Conservation (phyloP, 495 filamentous ascomycete species). For the Xylona heveae region DNA sequence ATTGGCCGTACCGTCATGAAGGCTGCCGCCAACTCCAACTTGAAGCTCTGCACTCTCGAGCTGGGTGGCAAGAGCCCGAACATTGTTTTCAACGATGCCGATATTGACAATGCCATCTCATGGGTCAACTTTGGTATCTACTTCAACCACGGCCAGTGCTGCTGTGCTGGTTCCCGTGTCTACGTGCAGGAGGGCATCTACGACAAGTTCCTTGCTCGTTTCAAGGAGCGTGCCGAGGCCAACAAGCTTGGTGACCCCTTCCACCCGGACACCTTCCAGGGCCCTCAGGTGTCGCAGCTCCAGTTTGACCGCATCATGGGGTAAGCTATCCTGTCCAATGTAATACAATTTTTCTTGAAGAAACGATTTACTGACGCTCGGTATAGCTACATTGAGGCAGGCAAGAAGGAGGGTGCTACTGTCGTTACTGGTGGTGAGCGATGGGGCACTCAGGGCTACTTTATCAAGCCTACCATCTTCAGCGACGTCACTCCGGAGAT, state of each 20-base stretch:
- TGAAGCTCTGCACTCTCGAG: slow-evolving; percentile 99
- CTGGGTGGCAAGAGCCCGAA: slow-evolving; percentile 97
- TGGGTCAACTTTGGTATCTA: slow-evolving; percentile 99
- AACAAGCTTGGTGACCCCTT: slow-evolving; percentile 94
- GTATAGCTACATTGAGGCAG: slow-evolving; percentile 79
- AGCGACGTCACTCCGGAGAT: slow-evolving; percentile 70
- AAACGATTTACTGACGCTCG: too few species aligned
- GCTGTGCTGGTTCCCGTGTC: slow-evolving; percentile 88
- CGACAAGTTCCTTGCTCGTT: slow-evolving; percentile 74
- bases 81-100: slow-evolving; percentile 89
- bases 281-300: slow-evolving; percentile 82
- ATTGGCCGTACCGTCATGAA: slow-evolving; percentile 90
- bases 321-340: too few species aligned
- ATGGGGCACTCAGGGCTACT: slow-evolving; percentile 80
- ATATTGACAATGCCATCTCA: slow-evolving; percentile 87
- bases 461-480: slow-evolving; percentile 97
- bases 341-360: too few species aligned
- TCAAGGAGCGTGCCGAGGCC: slow-evolving; percentile 63
- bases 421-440: slow-evolving; percentile 73
- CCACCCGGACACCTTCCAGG: slow-evolving; percentile 75
- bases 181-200: slow-evolving; percentile 94
- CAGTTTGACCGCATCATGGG: slow-evolving; percentile 98
- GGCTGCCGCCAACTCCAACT: slow-evolving; percentile 79
- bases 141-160: slow-evolving; percentile 98
- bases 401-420: slow-evolving; percentile 72